Evolutionary conservation across 2,329 filamentous ascomycete genomes (phyloP).

Genomic region (Alternaria triticimaculans): DNA sequence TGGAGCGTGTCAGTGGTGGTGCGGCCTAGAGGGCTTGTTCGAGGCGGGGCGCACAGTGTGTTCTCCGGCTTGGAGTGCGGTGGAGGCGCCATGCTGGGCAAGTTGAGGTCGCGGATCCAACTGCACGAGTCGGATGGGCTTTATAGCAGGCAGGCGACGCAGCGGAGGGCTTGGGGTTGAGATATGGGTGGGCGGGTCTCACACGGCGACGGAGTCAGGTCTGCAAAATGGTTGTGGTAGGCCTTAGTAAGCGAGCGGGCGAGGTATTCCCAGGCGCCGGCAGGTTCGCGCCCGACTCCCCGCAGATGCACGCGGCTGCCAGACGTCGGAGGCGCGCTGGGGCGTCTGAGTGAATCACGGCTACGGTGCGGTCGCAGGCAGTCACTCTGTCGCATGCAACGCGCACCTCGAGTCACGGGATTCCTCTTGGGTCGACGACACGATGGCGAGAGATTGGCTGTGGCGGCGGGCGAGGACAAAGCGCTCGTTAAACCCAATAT

Average conservation of each 20-base stretch:
- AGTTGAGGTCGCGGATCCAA: constrained; percentile 30
- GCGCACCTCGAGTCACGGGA: background rate
- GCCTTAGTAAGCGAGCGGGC: constrained; percentile 24
- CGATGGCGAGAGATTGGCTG: background rate
- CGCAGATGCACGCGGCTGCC: background rate
- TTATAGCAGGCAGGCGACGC: constrained; percentile 39
- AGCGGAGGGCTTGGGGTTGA: constrained; percentile 23
- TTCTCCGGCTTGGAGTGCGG: constrained; percentile 98
- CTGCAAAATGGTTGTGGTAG: constrained; percentile 25
- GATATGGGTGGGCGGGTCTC: constrained; percentile 22
- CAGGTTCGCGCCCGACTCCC: constrained; percentile 1
- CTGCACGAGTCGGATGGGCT: constrained; percentile 37
- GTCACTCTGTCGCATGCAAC: background rate
- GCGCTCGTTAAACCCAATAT: constrained; percentile 8
- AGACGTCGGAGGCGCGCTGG: background rate
- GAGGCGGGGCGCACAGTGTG: constrained; percentile 66
- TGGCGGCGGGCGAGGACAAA: constrained; percentile 11
- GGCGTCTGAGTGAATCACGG: background rate
- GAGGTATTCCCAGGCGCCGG: background rate
- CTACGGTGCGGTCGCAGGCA: background rate
- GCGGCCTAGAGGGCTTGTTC: background rate
- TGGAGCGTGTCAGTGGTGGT: constrained; percentile 20
- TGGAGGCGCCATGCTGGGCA: constrained; percentile 82
- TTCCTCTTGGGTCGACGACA: background rate
- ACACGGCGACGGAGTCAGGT: constrained; percentile 25